These are phyloP conservation scores for Fremontodendron californicum DNA, from an alignment of 345 rosid species.

Conservation along the genomic window DNA sequence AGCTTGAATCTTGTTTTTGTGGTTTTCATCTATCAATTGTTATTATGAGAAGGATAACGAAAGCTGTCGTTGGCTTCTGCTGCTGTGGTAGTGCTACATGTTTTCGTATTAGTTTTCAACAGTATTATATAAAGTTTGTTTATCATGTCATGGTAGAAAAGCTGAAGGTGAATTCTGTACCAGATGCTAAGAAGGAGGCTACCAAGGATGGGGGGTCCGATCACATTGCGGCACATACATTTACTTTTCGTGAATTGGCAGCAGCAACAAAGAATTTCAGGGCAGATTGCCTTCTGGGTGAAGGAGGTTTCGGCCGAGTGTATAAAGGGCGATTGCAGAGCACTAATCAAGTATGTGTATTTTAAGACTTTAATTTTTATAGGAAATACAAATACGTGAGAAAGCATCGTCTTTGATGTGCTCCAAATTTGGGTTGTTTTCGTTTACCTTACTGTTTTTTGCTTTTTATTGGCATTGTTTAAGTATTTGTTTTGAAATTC, in stretches of 20 bases:
- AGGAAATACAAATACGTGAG: constrained; percentile 1
- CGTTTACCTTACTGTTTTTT: background rate
- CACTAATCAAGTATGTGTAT: constrained; percentile 46
- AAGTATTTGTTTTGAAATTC: background rate
- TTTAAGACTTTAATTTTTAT: constrained; percentile 6
- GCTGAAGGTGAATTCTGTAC: constrained; percentile 26
- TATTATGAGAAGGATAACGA: background rate
- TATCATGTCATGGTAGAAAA: constrained; percentile 33
- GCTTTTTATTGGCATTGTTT: background rate
- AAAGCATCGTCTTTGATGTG: background rate
- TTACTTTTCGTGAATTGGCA: constrained; percentile 65
- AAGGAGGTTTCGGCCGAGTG: constrained; percentile 70
- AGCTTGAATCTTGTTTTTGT: constrained; percentile 8
- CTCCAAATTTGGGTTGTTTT: background rate
- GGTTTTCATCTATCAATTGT: background rate
- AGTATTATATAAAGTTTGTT: constrained; percentile 7
- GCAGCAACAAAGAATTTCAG: constrained; percentile 61
- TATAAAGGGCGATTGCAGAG: constrained; percentile 61
- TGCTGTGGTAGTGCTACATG: background rate
- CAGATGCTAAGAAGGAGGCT: constrained; percentile 32
- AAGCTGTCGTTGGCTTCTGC: constrained; percentile 8
- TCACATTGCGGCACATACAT: constrained; percentile 56
- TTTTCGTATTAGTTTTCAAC: background rate
- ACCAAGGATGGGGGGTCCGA: constrained; percentile 47
- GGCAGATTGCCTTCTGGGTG: constrained; percentile 61